Base-by-base conservation (phyloP, 1,139 yeast species). In the Candida sojae region DNA sequence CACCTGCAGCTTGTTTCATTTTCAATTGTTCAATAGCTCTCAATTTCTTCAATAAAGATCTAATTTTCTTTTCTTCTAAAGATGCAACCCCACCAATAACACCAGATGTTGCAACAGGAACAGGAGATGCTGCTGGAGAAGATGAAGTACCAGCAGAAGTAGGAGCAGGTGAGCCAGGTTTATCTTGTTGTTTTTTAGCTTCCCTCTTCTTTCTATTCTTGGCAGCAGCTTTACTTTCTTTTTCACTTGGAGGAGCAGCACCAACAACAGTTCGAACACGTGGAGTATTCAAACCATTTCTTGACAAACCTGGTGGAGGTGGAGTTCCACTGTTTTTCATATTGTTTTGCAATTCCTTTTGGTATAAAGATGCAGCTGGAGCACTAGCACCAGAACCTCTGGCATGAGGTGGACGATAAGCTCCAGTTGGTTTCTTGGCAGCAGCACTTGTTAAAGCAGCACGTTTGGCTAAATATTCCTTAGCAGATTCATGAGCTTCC, bases 401-500 rank as follows among this genome's bases (percentile, higher is more conserved):
- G 8, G 97, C 97, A 67, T 91, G 97, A 7, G 98, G 98, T 31
- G 98, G 98, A 66, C 96, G 83, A 68, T 92, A 92, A 30, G 97
- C 98, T 49, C 96, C 96, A 33, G 82, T 79, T 40, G 88, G 85
- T 61, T 84, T 84, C 48, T 68, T 63, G 6, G 71, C 68, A 9
- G 79, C 71, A 31, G 73, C 71, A 43, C 66, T 67, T 28, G 68
- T 68, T 8, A 70, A 58, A 25, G 70, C 71, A 36, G 62, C 69
- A 53, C 77, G 77, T 54, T 79, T 73, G 34, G 75, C 74, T 60
- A 79, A 59, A 57, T 64, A 83, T 48, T 82, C 88, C 44, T 74
- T 68, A 12, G 88, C 89, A 44, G 90, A 83, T 48, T 72, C 70
- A 62, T 92, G 95, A 7, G 93, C 82, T 48, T 71, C 77, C 23